Percentiles rank a stretch among this genome's conserved stretches.
phyloP scores from a whole-genome alignment of 1,284 basidiomycete genomes.

The Sporisorium iseilematis-ciliati region DNA sequence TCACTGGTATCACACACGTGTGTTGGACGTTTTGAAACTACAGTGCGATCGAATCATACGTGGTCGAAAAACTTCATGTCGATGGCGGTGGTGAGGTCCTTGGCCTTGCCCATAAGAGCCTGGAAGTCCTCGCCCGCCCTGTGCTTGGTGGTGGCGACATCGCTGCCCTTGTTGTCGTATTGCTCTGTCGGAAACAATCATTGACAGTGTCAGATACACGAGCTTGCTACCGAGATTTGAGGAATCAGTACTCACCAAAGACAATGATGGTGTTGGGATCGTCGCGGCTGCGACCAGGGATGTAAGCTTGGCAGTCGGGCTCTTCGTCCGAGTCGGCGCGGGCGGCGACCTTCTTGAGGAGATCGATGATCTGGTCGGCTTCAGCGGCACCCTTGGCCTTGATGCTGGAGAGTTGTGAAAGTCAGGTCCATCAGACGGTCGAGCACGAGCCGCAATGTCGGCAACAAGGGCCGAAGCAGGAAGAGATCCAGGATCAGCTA shows the following conservation, averaged over 20 bases:
- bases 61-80: slow-evolving; percentile 51
- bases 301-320: slow-evolving; percentile 45
- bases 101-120: slow-evolving; percentile 41
- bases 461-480: background rate
- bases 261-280: slow-evolving; percentile 49
- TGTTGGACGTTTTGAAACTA: background rate
- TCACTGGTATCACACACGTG: background rate
- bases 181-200: slow-evolving; percentile 20
- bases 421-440: background rate
- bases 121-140: slow-evolving; percentile 41
- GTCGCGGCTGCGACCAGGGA: slow-evolving; percentile 41
- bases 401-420: slow-evolving; percentile 18
- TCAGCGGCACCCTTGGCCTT: slow-evolving; percentile 45
- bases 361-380: slow-evolving; percentile 40
- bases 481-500: background rate
- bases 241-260: slow-evolving; percentile 29
- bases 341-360: slow-evolving; percentile 42
- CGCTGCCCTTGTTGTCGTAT: slow-evolving; percentile 53
- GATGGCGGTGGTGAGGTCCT: slow-evolving; percentile 37
- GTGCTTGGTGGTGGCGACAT: slow-evolving; percentile 35
- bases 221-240: too few species aligned
- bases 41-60: slow-evolving; percentile 1
- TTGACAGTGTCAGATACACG: too few species aligned
- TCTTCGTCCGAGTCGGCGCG: slow-evolving; percentile 51
- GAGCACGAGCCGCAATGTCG: background rate